A percentile compares a stretch with the other conserved stretches of the same genome.
Conservation (phyloP, 306 rosid species). For the Styphnolobium japonicum region DNA sequence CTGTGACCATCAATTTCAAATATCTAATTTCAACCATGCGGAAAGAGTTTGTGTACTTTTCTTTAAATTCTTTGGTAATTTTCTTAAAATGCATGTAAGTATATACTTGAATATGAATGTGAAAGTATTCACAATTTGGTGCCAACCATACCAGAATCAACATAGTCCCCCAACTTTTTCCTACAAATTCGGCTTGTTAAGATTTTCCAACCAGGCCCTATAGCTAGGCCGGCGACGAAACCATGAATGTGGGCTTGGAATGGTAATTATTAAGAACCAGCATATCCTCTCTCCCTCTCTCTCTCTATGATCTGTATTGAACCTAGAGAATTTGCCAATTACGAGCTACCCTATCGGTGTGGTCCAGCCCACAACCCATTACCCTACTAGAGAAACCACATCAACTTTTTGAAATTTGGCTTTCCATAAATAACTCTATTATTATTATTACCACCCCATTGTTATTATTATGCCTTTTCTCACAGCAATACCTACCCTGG, state of each 20-base stretch:
- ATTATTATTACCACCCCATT: background rate
- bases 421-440: background rate
- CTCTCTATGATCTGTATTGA: background rate
- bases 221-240: background rate
- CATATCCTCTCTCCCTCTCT: background rate
- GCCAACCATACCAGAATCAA: background rate
- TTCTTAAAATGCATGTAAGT: background rate
- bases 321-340: background rate
- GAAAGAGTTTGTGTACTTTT: background rate
- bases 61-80: too few relatives aligned
- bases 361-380: slow-evolving; percentile 29
- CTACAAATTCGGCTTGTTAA: background rate
- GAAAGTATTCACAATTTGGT: background rate
- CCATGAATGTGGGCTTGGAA: background rate
- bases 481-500: slow-evolving; percentile 20
- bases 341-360: background rate
- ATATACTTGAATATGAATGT: background rate
- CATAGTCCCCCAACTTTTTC: background rate
- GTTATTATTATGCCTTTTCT: background rate
- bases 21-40: background rate
- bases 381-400: background rate
- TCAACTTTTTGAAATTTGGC: background rate
- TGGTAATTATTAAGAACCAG: background rate
- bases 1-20: background rate
- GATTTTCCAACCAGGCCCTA: background rate